phyloP scores from a whole-genome alignment of 257 asterid genomes.

The Salvia rosmarinus region DNA sequence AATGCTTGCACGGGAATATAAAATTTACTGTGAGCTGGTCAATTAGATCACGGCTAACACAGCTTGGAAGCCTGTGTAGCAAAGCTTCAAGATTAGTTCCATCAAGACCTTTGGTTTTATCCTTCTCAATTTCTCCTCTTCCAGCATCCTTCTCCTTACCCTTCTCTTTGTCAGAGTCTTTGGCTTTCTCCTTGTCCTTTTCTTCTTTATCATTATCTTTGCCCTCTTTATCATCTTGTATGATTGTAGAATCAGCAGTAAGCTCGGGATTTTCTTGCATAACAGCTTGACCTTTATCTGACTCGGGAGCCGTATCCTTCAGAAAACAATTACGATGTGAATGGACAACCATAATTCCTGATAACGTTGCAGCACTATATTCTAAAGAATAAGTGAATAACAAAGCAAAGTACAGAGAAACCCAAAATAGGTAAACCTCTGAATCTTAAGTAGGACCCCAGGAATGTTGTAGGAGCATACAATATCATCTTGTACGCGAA shows the following conservation, averaged over 20 bases:
- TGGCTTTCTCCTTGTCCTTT: constrained; percentile 67
- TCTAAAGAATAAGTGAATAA: constrained; percentile 17
- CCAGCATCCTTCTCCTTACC: constrained; percentile 85
- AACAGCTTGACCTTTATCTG: constrained; percentile 58
- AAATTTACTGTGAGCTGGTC: constrained; percentile 89
- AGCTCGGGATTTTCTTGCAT: constrained; percentile 60
- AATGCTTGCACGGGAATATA: constrained; percentile 34
- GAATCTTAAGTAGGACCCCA: constrained; percentile 17
- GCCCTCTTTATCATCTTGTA: constrained; percentile 60
- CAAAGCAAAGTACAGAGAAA: constrained; percentile 29
- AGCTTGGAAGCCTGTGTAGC: constrained; percentile 91
- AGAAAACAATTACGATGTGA: constrained; percentile 37
- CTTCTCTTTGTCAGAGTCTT: constrained; percentile 57
- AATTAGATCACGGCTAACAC: constrained; percentile 97
- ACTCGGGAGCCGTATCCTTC: constrained; percentile 72
- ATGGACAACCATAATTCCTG: constrained; percentile 8
- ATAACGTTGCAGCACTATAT: constrained; percentile 25
- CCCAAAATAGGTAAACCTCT: constrained; percentile 15
- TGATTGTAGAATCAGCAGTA: constrained; percentile 60
- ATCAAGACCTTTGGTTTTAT: constrained; percentile 84
- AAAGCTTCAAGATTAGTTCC: constrained; percentile 89
- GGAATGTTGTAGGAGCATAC: constrained; percentile 7
- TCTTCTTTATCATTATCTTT: constrained; percentile 76
- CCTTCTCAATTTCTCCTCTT: constrained; percentile 85
- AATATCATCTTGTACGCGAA: constrained; percentile 1